Evolutionary conservation across 306 rosid species (phyloP).

Genomic region (Vicia villosa): DNA sequence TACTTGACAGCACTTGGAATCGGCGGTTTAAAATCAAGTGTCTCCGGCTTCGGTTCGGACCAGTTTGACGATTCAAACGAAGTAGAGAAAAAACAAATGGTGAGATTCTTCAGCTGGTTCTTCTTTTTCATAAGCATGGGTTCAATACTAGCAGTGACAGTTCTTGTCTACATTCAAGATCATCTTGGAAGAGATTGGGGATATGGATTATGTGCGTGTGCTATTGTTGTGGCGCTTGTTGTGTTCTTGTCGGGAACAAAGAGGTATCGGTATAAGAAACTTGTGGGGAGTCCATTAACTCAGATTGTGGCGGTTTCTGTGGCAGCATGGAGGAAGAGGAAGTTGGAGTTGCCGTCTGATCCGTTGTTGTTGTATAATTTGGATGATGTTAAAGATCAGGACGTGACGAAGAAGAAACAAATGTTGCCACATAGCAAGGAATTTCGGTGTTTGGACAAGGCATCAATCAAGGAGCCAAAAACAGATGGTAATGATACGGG

Average conservation of each 20-base stretch:
- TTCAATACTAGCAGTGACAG: slow-evolving; percentile 69
- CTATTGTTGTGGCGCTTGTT: slow-evolving; percentile 52
- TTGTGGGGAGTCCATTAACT: slow-evolving; percentile 77
- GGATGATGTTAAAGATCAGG: slow-evolving; percentile 46
- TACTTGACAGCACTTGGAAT: slow-evolving; percentile 77
- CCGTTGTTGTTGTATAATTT: slow-evolving; percentile 48
- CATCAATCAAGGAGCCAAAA: slow-evolving; percentile 60
- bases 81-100: slow-evolving; percentile 57
- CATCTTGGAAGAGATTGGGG: slow-evolving; percentile 82
- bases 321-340: slow-evolving; percentile 70
- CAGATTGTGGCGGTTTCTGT: slow-evolving; percentile 71
- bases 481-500: not conserved
- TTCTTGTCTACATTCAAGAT: slow-evolving; percentile 83
- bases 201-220: slow-evolving; percentile 70
- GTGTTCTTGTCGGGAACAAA: slow-evolving; percentile 68
- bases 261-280: slow-evolving; percentile 73
- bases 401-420: slow-evolving; percentile 51
- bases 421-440: slow-evolving; percentile 66
- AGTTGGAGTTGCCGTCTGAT: slow-evolving; percentile 60
- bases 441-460: slow-evolving; percentile 80
- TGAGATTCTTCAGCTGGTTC: slow-evolving; percentile 85
- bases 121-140: slow-evolving; percentile 87
- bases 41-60: slow-evolving; percentile 85
- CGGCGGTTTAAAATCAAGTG: slow-evolving; percentile 85
- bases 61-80: slow-evolving; percentile 70